These are phyloP conservation scores for Sungouiella blattae DNA, from an alignment of 805 yeast species.

Conservation along the genomic window DNA sequence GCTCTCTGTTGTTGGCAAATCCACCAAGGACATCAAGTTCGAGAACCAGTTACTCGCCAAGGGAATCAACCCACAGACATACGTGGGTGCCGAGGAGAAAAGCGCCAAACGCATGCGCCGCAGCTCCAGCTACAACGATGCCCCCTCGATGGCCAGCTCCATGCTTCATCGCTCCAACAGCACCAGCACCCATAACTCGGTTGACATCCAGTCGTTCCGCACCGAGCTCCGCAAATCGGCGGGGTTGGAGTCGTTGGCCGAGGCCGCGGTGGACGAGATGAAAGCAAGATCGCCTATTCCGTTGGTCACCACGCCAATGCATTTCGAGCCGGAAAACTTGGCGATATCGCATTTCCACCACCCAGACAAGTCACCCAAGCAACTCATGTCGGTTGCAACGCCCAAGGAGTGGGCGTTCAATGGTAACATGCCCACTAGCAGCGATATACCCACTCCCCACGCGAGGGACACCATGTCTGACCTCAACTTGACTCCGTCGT, in stretches of 20 bases:
- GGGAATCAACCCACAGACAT: slow-evolving; percentile 47
- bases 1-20: slow-evolving; percentile 52
- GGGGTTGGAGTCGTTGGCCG: slow-evolving; percentile 31
- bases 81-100: slow-evolving; percentile 8
- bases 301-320: neutral
- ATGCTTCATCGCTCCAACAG: slow-evolving; percentile 19
- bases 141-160: neutral
- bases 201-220: slow-evolving; percentile 11
- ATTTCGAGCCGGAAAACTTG: neutral
- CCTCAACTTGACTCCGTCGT: slow-evolving; percentile 32
- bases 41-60: slow-evolving; percentile 47
- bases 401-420: slow-evolving; percentile 10
- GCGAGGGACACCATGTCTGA: slow-evolving; percentile 14
- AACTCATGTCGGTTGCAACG: neutral
- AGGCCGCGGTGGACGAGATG: slow-evolving; percentile 31
- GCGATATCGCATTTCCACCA: neutral
- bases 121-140: slow-evolving; percentile 10
- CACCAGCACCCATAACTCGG: slow-evolving; percentile 9
- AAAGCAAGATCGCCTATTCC: neutral
- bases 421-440: slow-evolving; percentile 1
- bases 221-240: slow-evolving; percentile 11
- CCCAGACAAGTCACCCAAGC: neutral
- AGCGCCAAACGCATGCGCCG: slow-evolving; percentile 8
- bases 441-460: slow-evolving; percentile 2
- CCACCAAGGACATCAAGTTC: slow-evolving; percentile 47